Base-by-base conservation (phyloP, 495 filamentous ascomycete genomes). In the Aspergillus heteromorphus region DNA sequence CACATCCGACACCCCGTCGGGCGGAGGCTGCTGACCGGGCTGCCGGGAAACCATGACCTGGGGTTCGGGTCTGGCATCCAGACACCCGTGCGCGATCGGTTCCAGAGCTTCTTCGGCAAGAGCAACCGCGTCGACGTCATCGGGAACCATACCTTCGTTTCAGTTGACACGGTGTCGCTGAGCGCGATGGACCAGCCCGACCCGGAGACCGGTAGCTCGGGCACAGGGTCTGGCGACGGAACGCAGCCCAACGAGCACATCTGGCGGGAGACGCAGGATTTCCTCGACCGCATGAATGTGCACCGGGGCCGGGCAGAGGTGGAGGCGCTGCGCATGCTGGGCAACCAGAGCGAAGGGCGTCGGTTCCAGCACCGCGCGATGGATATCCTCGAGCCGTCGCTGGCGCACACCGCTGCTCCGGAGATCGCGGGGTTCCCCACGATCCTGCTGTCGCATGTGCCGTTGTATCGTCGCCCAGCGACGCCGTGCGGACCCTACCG, bases 21-120 rank as follows among this genome's bases (percentile, higher is more conserved):
- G 19, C 73, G 88, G 54, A 87, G 82, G 73, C 75, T 96, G 38
- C 83, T 97, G 40, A 82, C 86, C 2, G 89, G 83, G 58, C 64
- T 99, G 18, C 95, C 95, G 0, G 95, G 93, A 6, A 99, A 99
- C 57, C 95, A 99, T 67, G 95, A 99, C 67, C 72, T 97, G n/a
- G 95, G 95, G 1, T 92, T 99, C 61, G 95, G 88, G 1, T 81
- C 80, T 21, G 87, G 91, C 17, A 85, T 99, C 49, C 87, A 93
- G 62, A 60, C 85, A 20, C 72, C 86, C 0, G 88, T 96, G 11
- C 79, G 91, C 48, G 80, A 88, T 61, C 76, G 95, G 41, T 97
- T 96, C 65, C 83, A 88, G 57, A 80, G 86, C 1, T 96, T 87
- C 67, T 97, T 99, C 71, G 95, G 95, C 11, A 81, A 89, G 45